Percentiles rank a stretch among this genome's conserved stretches.
Conservation (phyloP, 2,329 filamentous ascomycete species). For the Gaeumannomyces tritici region DNA sequence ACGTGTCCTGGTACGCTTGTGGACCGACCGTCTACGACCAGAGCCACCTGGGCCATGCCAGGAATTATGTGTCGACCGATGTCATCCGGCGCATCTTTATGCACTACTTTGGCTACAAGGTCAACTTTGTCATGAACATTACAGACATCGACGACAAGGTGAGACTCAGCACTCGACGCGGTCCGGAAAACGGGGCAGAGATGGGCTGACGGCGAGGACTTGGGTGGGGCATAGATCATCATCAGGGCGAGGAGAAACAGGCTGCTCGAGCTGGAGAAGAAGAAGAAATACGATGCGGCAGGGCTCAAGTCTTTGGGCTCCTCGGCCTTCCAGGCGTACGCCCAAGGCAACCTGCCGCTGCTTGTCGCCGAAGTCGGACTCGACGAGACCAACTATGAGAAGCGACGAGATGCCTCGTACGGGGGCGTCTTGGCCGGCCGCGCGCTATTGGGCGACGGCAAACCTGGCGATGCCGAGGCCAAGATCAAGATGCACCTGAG, state of each 20-base stretch:
- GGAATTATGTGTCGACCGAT: slow-evolving; percentile 87
- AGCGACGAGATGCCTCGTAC: slow-evolving; percentile 41
- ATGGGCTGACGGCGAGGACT: background rate
- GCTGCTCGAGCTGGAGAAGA: slow-evolving; percentile 67
- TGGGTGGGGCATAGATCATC: slow-evolving; percentile 35
- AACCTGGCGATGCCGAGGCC: slow-evolving; percentile 15
- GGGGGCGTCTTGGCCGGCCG: slow-evolving; percentile 19
- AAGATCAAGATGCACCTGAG: slow-evolving; percentile 13
- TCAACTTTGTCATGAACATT: slow-evolving; percentile 89
- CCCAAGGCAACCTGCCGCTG: slow-evolving; percentile 43
- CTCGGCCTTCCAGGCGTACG: slow-evolving; percentile 46
- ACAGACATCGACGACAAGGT: slow-evolving; percentile 64
- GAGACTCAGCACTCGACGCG: background rate
- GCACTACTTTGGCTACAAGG: slow-evolving; percentile 74
- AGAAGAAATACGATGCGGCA: slow-evolving; percentile 48
- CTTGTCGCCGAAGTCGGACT: slow-evolving; percentile 33
- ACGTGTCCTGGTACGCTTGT: slow-evolving; percentile 81
- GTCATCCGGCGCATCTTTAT: slow-evolving; percentile 75
- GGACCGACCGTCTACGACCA: slow-evolving; percentile 82
- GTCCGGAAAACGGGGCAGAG: background rate
- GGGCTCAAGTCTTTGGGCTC: slow-evolving; percentile 37
- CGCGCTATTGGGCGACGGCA: slow-evolving; percentile 11
- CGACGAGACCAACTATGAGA: slow-evolving; percentile 38
- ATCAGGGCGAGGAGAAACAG: slow-evolving; percentile 65
- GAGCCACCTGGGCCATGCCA: slow-evolving; percentile 70